Evolutionary conservation across 306 rosid species (phyloP), one percentile per base, ranked within the genome.

Genomic region (Begonia masoniana): DNA sequence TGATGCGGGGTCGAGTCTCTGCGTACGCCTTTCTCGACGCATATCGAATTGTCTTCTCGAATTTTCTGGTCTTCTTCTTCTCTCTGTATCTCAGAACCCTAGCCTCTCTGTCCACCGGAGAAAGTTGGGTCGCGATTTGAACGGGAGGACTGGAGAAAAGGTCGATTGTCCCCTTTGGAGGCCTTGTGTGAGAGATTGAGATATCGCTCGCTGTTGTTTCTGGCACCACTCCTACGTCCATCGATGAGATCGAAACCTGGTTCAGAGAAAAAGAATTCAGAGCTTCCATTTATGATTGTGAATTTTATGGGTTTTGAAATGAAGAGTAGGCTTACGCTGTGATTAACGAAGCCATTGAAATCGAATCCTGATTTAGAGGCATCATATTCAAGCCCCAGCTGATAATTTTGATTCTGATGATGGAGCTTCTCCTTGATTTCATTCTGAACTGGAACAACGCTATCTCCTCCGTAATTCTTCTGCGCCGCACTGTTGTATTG

Each of bases 11-110:
- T 16, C 99, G 64, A 39, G 96, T 91, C 62, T 91, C 99, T 9
- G 99, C 99, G 50, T 91, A 91, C 41, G 99, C 99, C 64, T 91
- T 86, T 74, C 99, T 81, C 10, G 96, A 91, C 15, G 96, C 99
- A 70, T 91, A 91, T 65, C 99, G 52, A 35, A 85, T 91, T 10
- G 94, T 91, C 63, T 91, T 91, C 84, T 86, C 94, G 43, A 91
- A 91, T 68, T 86, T 91, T 54, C 99, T 77, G 12, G 71, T 68
- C 79, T 91, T 91, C 79, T 86, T 91, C 50, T 91, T 91, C 74
- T 86, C 96, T 45, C 92, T 75, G 54, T 91, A 91, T 65, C 99
- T 72, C 9, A 85, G 71, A 48, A 91, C 96, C 66, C 96, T 84
- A 16, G 99, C 96, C 50, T 81, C 92, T 57, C 99, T 71, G 59